phyloP scores from a whole-genome alignment of 2,329 filamentous ascomycete genomes.

The Aureobasidium sp. region DNA sequence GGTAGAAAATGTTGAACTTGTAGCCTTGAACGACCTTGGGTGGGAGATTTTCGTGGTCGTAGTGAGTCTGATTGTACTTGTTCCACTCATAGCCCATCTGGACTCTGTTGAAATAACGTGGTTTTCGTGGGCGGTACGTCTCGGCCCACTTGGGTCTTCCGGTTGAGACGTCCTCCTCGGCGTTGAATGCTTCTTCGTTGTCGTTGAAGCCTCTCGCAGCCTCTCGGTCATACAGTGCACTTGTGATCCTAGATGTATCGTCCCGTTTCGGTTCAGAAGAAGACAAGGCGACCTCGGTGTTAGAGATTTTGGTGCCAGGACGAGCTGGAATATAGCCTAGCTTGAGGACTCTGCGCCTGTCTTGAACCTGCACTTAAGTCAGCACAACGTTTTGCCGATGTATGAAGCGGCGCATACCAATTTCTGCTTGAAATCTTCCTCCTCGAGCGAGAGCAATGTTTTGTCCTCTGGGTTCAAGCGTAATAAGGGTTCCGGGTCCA shows the following conservation, averaged over 20 bases:
- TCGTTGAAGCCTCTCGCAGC: slow-evolving; percentile 85
- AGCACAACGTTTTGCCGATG: background rate
- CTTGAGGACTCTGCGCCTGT: slow-evolving; percentile 56
- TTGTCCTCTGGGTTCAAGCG: slow-evolving; percentile 61
- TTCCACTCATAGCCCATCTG: slow-evolving; percentile 99
- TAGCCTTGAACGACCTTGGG: slow-evolving; percentile 98
- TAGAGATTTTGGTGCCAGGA: background rate
- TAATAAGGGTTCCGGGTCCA: slow-evolving; percentile 61
- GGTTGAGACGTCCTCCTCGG: slow-evolving; percentile 69
- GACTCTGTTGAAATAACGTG: slow-evolving; percentile 93
- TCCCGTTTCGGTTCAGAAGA: slow-evolving; percentile 45
- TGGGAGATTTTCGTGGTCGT: slow-evolving; percentile 95
- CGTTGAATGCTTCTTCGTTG: slow-evolving; percentile 91
- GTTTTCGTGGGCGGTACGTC: slow-evolving; percentile 84
- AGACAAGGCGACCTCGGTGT: background rate
- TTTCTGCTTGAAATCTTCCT: slow-evolving; percentile 51
- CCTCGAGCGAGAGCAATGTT: slow-evolving; percentile 49
- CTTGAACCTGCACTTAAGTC: slow-evolving; percentile 35
- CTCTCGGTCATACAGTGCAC: slow-evolving; percentile 85
- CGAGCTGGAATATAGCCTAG: slow-evolving; percentile 58
- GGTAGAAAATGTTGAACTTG: slow-evolving; percentile 99
- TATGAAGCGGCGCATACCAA: slow-evolving; percentile 37
- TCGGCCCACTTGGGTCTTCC: slow-evolving; percentile 70
- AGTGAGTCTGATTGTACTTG: slow-evolving; percentile 99
- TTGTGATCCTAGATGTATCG: slow-evolving; percentile 72